Conservation (phyloP, 1,284 basidiomycete species). For the Ustilago cynodontis region DNA sequence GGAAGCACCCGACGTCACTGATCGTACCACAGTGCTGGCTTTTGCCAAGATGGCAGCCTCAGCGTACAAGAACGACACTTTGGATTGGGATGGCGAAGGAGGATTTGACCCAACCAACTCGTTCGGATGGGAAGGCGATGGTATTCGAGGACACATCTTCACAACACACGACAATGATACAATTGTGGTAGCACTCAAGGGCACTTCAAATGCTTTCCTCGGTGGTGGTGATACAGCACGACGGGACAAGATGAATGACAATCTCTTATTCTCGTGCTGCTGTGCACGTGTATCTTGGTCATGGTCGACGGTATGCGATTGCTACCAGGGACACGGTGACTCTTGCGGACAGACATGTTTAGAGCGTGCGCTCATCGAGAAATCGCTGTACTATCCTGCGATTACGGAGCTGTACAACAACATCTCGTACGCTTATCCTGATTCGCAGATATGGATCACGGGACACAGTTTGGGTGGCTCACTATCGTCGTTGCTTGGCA, state of each 20-base stretch:
- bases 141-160: slow-evolving; percentile 87
- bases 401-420: slow-evolving; percentile 76
- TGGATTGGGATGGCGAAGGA: slow-evolving; percentile 40
- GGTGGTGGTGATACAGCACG: slow-evolving; percentile 85
- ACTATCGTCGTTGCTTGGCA: slow-evolving; percentile 84
- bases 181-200: slow-evolving; percentile 91
- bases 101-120: slow-evolving; percentile 75
- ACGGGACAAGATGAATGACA: slow-evolving; percentile 95
- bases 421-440: slow-evolving; percentile 90
- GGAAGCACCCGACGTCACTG: slow-evolving; percentile 77
- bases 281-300: slow-evolving; percentile 94
- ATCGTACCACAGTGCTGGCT: slow-evolving; percentile 80
- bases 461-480: slow-evolving; percentile 93
- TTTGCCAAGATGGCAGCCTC: slow-evolving; percentile 96
- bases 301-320: slow-evolving; percentile 95
- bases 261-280: slow-evolving; percentile 97
- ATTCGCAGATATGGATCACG: slow-evolving; percentile 90
- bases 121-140: slow-evolving; percentile 93
- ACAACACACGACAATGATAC: slow-evolving; percentile 77
- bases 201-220: slow-evolving; percentile 84
- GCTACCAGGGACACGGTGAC: slow-evolving; percentile 74
- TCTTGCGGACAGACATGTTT: slow-evolving; percentile 84
- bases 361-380: slow-evolving; percentile 81
- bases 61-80: slow-evolving; percentile 76
- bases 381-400: slow-evolving; percentile 91